Percentiles rank a stretch among this genome's conserved stretches.
These are phyloP conservation scores for Persicaria maculosa DNA, from an alignment of 148 eudicot genomes.

Conservation along the genomic window DNA sequence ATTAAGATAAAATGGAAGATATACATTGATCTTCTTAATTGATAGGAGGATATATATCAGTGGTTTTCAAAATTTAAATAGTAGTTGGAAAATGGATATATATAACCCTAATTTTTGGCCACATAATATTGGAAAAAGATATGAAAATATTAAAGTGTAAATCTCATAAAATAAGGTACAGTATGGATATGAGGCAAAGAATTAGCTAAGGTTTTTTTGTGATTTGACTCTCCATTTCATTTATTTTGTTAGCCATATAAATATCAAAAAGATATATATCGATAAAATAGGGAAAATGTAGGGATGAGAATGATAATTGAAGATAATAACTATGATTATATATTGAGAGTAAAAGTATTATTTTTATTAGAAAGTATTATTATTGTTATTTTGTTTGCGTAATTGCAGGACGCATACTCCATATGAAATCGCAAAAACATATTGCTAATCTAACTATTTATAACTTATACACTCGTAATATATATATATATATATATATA, in stretches of 20 bases:
- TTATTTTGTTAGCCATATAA: constrained; percentile 8
- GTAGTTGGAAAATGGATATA: neutral
- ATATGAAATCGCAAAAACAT: no score
- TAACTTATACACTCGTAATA: no score
- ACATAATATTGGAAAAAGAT: constrained; percentile 2
- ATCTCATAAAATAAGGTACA: constrained; percentile 4
- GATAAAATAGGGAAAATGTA: neutral
- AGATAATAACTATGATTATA: neutral
- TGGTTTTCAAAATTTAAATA: neutral
- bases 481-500: no score
- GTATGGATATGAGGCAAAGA: constrained; percentile 22
- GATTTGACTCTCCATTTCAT: constrained; percentile 17
- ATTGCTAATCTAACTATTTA: no score
- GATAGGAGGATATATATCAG: neutral
- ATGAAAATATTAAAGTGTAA: neutral
- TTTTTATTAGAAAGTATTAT: neutral
- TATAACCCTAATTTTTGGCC: neutral
- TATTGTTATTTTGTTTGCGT: no score
- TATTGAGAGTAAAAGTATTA: neutral
- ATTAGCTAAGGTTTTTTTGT: constrained; percentile 18
- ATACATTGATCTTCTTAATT: neutral
- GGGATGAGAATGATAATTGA: neutral
- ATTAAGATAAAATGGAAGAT: neutral
- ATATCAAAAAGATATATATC: constrained; percentile 1
- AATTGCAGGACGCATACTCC: no score